A percentile compares a stretch with the other conserved stretches of the same genome.
Evolutionary conservation across 1,284 basidiomycete species (phyloP).

Genomic region (Ganoderma resinaceum): DNA sequence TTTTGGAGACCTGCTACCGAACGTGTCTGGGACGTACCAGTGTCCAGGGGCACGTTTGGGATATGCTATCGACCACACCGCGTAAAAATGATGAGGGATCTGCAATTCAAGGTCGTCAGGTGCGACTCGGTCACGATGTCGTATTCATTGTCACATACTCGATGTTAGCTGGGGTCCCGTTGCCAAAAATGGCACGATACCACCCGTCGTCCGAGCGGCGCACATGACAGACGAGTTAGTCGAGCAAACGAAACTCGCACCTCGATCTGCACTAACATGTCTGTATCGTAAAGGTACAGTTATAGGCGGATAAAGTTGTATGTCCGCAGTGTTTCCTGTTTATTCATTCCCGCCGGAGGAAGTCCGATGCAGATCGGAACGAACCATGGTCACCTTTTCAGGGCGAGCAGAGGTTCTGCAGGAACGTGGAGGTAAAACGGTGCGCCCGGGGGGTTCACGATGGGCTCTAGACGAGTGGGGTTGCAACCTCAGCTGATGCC

Average conservation of each 20-base stretch:
- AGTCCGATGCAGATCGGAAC: slow-evolving; percentile 4
- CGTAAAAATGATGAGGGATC: background rate
- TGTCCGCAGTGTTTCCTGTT: background rate
- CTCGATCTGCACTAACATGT: background rate
- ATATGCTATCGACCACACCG: background rate
- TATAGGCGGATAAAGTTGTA: background rate
- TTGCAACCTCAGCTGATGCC: background rate
- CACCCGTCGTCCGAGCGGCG: background rate
- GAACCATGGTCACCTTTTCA: background rate
- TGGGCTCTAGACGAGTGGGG: background rate
- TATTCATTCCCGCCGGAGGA: background rate
- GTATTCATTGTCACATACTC: background rate
- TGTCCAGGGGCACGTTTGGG: background rate
- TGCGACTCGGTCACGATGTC: background rate
- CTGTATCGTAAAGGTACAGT: background rate
- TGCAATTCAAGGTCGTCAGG: background rate
- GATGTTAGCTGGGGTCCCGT: background rate
- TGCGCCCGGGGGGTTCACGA: background rate
- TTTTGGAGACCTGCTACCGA: background rate
- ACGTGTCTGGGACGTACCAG: background rate
- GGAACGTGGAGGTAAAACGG: background rate
- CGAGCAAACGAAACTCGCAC: background rate
- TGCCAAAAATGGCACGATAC: background rate
- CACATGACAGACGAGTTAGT: background rate
- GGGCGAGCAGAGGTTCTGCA: background rate